phyloP scores from a whole-genome alignment of 345 rosid genomes.

The Xanthoceras sorbifolium region DNA sequence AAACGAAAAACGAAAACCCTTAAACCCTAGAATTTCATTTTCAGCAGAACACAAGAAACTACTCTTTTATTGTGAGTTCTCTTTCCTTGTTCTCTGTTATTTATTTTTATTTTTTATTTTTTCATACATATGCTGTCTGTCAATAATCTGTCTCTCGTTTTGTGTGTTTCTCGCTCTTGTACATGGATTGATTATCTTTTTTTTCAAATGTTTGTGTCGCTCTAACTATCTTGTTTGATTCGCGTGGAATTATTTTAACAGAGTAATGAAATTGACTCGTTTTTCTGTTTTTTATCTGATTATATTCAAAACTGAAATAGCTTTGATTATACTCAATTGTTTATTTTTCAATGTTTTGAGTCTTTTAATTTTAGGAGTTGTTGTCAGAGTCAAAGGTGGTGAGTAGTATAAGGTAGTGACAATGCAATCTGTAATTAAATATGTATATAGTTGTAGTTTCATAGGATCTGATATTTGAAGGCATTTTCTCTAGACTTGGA shows the following conservation, averaged over 20 bases:
- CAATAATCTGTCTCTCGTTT: too few relatives aligned
- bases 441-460: neutral
- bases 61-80: slow-evolving; percentile 12
- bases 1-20: neutral
- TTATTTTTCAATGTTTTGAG: neutral
- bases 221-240: too few relatives aligned
- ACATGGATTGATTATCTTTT: neutral
- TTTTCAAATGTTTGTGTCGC: neutral
- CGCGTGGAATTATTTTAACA: neutral
- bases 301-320: neutral
- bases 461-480: neutral
- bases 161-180: neutral
- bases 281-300: neutral
- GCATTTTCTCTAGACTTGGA: neutral
- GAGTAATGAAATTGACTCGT: neutral
- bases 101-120: too few relatives aligned
- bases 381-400: neutral
- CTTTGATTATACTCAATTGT: too few relatives aligned
- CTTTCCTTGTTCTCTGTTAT: neutral
- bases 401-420: neutral
- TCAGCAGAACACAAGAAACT: neutral
- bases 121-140: neutral
- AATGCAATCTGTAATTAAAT: neutral
- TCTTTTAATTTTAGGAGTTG: neutral
- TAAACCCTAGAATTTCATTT: slow-evolving; percentile 4